Evolutionary conservation across 208 protist genomes (phyloP).

Genomic region (Chromosphaera perkinsii): DNA sequence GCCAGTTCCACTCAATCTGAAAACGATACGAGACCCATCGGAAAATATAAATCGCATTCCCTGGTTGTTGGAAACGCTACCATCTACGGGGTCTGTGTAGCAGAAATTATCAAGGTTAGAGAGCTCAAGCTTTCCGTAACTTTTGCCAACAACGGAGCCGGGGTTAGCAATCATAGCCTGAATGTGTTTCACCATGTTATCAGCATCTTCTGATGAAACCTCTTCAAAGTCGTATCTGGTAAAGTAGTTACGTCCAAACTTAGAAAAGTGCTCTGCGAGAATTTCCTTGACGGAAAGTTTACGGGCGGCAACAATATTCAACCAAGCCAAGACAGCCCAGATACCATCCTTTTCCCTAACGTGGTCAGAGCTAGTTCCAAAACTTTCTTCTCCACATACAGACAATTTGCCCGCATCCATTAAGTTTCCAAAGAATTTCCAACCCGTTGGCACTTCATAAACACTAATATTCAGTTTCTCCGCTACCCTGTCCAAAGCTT

Average conservation of each 20-base stretch:
- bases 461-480: slow-evolving; percentile 56
- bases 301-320: slow-evolving; percentile 79
- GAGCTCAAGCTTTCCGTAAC: slow-evolving; percentile 38
- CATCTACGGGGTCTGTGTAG: slow-evolving; percentile 75
- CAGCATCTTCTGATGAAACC: slow-evolving; percentile 68
- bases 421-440: slow-evolving; percentile 98
- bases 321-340: slow-evolving; percentile 90
- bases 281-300: slow-evolving; percentile 70
- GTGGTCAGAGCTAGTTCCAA: slow-evolving; percentile 91
- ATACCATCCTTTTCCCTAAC: slow-evolving; percentile 97
- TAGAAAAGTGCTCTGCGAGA: slow-evolving; percentile 80
- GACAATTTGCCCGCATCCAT: slow-evolving; percentile 77
- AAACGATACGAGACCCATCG: slow-evolving; percentile 88
- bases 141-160: not conserved
- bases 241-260: slow-evolving; percentile 93
- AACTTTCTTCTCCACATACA: slow-evolving; percentile 96
- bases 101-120: slow-evolving; percentile 81
- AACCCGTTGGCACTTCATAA: slow-evolving; percentile 89
- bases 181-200: slow-evolving; percentile 73
- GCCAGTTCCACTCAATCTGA: slow-evolving; percentile 53
- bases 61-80: slow-evolving; percentile 23
- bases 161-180: slow-evolving; percentile 8
- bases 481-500: slow-evolving; percentile 57
- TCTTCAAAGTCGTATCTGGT: slow-evolving; percentile 92
- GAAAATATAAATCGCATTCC: slow-evolving; percentile 84